Base-by-base conservation (phyloP, 495 filamentous ascomycete genomes). In the Polyplosphaeria fusca region DNA sequence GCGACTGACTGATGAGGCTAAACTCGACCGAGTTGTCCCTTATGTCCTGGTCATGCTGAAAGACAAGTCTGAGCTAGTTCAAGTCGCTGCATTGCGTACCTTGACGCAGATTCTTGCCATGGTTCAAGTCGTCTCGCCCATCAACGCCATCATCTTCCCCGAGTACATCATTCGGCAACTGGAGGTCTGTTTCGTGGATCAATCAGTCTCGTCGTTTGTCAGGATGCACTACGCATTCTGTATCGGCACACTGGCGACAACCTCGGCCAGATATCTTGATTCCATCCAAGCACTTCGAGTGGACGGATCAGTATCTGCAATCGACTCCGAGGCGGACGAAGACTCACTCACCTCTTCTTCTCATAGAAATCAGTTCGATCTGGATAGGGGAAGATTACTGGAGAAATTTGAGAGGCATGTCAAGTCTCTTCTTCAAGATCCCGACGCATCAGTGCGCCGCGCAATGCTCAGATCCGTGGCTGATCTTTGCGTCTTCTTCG, bases 381-480 rank as follows among this genome's bases (percentile, higher is more conserved):
- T 86, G 25, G 84, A 91, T 18, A 80, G 86, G 28, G 73, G 78
- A 37, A 88, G 93, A 62, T 77, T 99, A 14, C 74, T 89, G 1
- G 81, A 84, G 5, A 76, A 86, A 19, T 95, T 99, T 61, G 90
- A 95, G 65, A 70, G 76, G 12, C 91, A 96, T 63, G 93, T 92
- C 11, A 96, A 95, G 70, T 79, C 83, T 9, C 78, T 99, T 12
- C 79, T 99, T 43, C 93, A 91, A 30, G 94, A 99, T 64, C 77
- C 72, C 18, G 87, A 96, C 67, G 78, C 88, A 2, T 86, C 86
- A n/a, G 94, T 99, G 24, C 86, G 91, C 35, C 80, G 91, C 50
- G 89, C 94, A 0, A 96, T 99, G 65, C 78, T 99, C n/a, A 84
- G 86, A 18, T 96, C 93, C 12, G 93, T 99, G 0, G 85, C 91